Base-by-base conservation (phyloP, 2,329 filamentous ascomycete species). In the Botrytis cinerea region DNA sequence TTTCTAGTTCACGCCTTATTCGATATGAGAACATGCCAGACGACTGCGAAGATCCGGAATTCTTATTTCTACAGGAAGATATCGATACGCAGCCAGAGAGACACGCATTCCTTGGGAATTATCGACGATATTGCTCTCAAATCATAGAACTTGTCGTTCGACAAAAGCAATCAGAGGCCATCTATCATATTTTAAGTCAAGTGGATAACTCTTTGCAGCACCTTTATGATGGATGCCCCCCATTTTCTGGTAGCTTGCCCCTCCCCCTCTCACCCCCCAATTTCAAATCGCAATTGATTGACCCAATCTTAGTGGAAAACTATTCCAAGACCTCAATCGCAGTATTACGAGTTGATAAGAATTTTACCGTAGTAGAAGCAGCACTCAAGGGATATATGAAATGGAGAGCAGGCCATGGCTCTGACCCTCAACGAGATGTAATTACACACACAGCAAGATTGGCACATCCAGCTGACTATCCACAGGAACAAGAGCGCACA, bases 101-200 rank as follows among this genome's bases (percentile, higher is more conserved):
- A 38, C 96, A 99, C 83, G 94, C 94, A 1, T 99, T 99, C 81
- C 87, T 98, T 18, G 94, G 95, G 6, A 98, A 99, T 80, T 99
- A 99, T 82, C 88, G 96, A 57, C 89, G 96, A 74, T 98, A 97
- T 80, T 96, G 94, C 81, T 90, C 91, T 4, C 91, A 93, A 74
- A 89, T 98, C 40, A 94, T 99, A 72, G 95, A 98, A 82, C 88
- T 88, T 25, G 93, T 98, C 75, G 94, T 97, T 35, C 88, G 93
- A 76, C 88, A 93, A 77, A 92, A 93, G 78, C 90, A 95, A 4
- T 89, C 92, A 69, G 95, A 98, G 75, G 95, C 95, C 0, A 90
- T 98, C 76, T 89, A 90, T 59, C 93, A 98, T 82, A 95, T 98
- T 70, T 87, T 99, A n/a, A 86, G 87, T 25, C 90, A 92, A 78